Evolutionary conservation across 2,329 filamentous ascomycete genomes (phyloP), one percentile per base, ranked within the genome.

Genomic region (Monosporascus sp.): DNA sequence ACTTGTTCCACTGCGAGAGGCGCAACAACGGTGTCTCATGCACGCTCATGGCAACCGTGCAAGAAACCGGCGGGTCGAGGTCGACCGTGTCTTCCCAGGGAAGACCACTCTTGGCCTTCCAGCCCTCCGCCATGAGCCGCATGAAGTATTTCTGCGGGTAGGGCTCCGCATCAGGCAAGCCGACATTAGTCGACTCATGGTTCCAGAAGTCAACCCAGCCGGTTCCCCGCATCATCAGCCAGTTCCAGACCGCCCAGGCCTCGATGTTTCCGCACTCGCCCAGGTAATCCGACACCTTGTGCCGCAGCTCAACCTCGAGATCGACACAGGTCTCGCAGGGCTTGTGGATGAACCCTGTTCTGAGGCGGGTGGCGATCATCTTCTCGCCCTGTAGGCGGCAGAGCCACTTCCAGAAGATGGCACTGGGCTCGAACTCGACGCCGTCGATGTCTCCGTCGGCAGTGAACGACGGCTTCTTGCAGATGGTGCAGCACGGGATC

Each of bases 401-500:
- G 7, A 57, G 47, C 58, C 58, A 58, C 45, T 57, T 57, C 59
- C 55, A 59, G 25, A 64, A 48, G 31, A 56, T 20, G 14, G 52
- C 51, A 44, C 56, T 60, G 11, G 54, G 44, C 49, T 63, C 56
- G 5, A 60, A 49, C 44, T 63, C 58, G 3, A 63, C 51, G 2
- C 53, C 57, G n/a, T 56, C 51, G 27, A 61, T 55, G 3, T 54
- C 57, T 11, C 52, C 49, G 9, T 47, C 18, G 3, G 24, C 11
- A 2, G 52, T 20, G 9, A 59, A 53, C 6, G 35, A 47, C 11
- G 61, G 56, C 15, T 47, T 36, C 25, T 50, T 47, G 52, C 62
- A 64, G 14, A 63, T 27, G 15, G 52, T 52, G 45, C 62, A 64
- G 31, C 27, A 55, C 3, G 62, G 62, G 3, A 64, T 54, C 22